Percentiles rank a stretch among this genome's conserved stretches.
phyloP scores from a whole-genome alignment of 495 filamentous ascomycete species.

The Staphylotrichum tortipilum region DNA sequence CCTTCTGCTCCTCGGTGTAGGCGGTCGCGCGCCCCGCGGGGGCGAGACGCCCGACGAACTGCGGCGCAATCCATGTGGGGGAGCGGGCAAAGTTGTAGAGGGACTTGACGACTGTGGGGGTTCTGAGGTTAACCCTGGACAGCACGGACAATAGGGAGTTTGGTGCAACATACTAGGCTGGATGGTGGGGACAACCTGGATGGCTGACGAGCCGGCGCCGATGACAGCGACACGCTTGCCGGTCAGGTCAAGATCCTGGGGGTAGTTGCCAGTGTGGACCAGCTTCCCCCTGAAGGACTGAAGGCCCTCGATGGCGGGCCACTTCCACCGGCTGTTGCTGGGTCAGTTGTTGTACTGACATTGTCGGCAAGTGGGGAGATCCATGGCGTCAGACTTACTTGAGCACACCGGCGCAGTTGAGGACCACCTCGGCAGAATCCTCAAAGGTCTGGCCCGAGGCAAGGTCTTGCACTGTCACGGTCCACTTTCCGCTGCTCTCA shows the following conservation, averaged over 20 bases:
- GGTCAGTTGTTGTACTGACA: too few relatives aligned
- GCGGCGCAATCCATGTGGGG: constrained; percentile 49
- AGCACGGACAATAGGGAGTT: too few relatives aligned
- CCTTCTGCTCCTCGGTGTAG: constrained; percentile 22
- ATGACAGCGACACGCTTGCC: constrained; percentile 39
- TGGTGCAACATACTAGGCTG: constrained; percentile 12
- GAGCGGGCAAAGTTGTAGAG: constrained; percentile 41
- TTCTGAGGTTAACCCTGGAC: too few relatives aligned
- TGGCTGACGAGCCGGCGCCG: constrained; percentile 32
- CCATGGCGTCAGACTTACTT: neutral
- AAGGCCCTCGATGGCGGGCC: neutral
- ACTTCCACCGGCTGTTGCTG: neutral
- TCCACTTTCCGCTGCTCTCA: constrained; percentile 6
- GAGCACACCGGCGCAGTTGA: neutral
- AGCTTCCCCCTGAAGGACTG: neutral
- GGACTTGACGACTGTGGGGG: constrained; percentile 27
- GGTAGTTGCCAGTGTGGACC: neutral
- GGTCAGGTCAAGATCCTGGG: constrained; percentile 27
- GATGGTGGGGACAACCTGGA: constrained; percentile 45
- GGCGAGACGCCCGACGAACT: constrained; percentile 24
- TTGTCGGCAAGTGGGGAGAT: too few relatives aligned
- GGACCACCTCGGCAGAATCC: neutral
- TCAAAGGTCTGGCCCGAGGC: neutral
- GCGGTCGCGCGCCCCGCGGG: constrained; percentile 6
- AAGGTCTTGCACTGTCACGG: neutral